phyloP scores from a whole-genome alignment of 2,329 filamentous ascomycete species.

The Chrysosporium queenslandicum region DNA sequence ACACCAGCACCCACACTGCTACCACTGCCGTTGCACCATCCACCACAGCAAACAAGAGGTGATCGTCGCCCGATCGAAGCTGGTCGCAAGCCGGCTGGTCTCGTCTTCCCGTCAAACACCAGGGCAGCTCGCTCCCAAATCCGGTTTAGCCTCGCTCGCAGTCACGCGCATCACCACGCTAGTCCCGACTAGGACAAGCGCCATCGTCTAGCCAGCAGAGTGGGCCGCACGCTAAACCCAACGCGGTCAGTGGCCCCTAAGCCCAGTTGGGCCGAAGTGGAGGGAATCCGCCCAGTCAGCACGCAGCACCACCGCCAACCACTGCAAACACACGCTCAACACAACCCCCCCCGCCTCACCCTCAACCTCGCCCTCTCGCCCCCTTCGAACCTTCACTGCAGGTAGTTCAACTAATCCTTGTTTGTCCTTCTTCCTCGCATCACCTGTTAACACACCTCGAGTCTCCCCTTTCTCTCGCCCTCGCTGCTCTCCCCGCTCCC shows the following conservation, averaged over 20 bases:
- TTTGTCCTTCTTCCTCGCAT: constrained; percentile 10
- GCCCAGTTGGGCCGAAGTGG: neutral
- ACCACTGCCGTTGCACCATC: neutral
- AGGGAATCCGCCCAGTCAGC: neutral
- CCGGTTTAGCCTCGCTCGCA: neutral
- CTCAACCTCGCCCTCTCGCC: neutral
- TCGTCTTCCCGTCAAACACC: neutral
- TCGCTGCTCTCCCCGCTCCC: constrained; percentile 1
- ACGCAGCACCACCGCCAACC: no score
- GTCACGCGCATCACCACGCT: neutral
- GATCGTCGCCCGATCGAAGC: neutral
- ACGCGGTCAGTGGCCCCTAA: neutral
- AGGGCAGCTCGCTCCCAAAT: constrained; percentile 5
- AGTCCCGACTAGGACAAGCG: neutral
- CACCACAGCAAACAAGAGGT: neutral
- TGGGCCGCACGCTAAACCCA: neutral
- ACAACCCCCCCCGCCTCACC: neutral
- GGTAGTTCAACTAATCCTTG: neutral
- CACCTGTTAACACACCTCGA: constrained; percentile 1
- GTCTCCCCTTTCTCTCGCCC: neutral
- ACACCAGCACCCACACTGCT: no score
- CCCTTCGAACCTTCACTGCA: neutral
- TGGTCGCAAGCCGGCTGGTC: neutral
- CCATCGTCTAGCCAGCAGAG: neutral
- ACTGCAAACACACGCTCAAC: neutral